phyloP scores from a whole-genome alignment of 768 basidiomycete species.

The Rickenella mellea region DNA sequence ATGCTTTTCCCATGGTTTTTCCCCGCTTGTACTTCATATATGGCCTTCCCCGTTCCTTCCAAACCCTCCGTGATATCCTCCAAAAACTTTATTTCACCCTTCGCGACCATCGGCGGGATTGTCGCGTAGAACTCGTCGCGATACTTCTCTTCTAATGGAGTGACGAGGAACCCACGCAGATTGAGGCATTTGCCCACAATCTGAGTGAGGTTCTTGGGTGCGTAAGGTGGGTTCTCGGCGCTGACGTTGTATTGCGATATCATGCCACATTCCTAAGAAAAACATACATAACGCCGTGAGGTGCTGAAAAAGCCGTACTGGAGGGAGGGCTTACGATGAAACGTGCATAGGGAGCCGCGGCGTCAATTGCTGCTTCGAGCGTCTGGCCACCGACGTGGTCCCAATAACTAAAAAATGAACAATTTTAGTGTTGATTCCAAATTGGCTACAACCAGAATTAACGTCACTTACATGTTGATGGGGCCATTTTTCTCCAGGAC shows the following conservation, averaged over 20 bases:
- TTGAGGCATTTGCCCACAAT: slow-evolving; percentile 33
- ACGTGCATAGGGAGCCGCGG: slow-evolving; percentile 32
- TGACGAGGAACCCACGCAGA: slow-evolving; percentile 25
- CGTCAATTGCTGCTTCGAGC: slow-evolving; percentile 44
- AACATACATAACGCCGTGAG: too few species aligned
- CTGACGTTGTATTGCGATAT: slow-evolving; percentile 17
- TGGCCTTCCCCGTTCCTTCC: slow-evolving; percentile 27
- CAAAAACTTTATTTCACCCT: slow-evolving; percentile 35
- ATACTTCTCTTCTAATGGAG: slow-evolving; percentile 22
- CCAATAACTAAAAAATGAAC: slow-evolving; percentile 29
- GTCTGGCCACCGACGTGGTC: slow-evolving; percentile 54
- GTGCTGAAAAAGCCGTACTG: too few species aligned
- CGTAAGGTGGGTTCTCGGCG: slow-evolving; percentile 11
- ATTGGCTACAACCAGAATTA: background rate
- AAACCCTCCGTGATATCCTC: slow-evolving; percentile 39
- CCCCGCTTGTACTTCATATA: slow-evolving; percentile 26
- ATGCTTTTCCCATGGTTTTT: slow-evolving; percentile 28
- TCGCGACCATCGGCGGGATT: slow-evolving; percentile 30
- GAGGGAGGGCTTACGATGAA: slow-evolving; percentile 38
- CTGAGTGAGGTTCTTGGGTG: slow-evolving; percentile 26
- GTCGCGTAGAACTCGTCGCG: slow-evolving; percentile 30
- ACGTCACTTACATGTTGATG: slow-evolving; percentile 19
- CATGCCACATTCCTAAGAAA: slow-evolving; percentile 16
- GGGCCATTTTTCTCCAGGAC: slow-evolving; percentile 26
- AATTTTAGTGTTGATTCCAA: background rate